Evolutionary conservation across 179 eudicot genomes (phyloP).

Genomic region (Amaranthus tricolor): DNA sequence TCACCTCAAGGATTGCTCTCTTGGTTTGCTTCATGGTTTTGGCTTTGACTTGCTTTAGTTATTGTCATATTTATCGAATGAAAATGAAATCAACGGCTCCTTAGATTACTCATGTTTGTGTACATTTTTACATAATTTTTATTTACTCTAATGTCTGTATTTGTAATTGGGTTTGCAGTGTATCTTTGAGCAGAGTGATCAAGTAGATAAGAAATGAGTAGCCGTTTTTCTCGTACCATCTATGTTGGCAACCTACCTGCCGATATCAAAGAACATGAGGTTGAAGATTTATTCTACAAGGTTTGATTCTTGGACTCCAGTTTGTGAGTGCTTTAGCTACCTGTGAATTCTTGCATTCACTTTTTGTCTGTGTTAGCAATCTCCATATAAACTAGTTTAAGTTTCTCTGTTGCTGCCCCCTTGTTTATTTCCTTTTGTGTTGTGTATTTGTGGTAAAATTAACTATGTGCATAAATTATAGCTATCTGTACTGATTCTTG

Average conservation of each 20-base stretch:
- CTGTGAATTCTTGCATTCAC: not conserved
- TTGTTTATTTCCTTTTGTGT: not conserved
- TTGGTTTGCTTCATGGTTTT: conserved; percentile 85
- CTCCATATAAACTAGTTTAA: not conserved
- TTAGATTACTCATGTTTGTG: conserved; percentile 14
- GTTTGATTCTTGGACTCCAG: conserved; percentile 33
- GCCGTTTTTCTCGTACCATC: conserved; percentile 89
- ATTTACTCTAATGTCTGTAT: conserved; percentile 16
- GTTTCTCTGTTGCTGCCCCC: conserved; percentile 5
- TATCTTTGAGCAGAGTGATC: conserved; percentile 7
- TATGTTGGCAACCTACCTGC: conserved; percentile 95
- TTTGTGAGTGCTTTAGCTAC: not conserved
- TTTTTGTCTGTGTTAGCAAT: not conserved
- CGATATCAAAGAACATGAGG: conserved; percentile 79
- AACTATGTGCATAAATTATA: not conserved
- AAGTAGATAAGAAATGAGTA: conserved; percentile 55
- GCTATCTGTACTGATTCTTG: not conserved
- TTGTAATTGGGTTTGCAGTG: conserved; percentile 38
- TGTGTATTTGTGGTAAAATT: not conserved
- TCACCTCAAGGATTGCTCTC: conserved; percentile 87
- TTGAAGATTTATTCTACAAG: conserved; percentile 96
- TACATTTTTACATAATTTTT: not conserved
- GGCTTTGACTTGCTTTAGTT: conserved; percentile 39
- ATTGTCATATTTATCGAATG: conserved; percentile 36
- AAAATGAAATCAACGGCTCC: conserved; percentile 19